A percentile compares a stretch with the other conserved stretches of the same genome.
Conservation (phyloP, 208 protist species). For the Acanthamoeba polyphaga region DNA sequence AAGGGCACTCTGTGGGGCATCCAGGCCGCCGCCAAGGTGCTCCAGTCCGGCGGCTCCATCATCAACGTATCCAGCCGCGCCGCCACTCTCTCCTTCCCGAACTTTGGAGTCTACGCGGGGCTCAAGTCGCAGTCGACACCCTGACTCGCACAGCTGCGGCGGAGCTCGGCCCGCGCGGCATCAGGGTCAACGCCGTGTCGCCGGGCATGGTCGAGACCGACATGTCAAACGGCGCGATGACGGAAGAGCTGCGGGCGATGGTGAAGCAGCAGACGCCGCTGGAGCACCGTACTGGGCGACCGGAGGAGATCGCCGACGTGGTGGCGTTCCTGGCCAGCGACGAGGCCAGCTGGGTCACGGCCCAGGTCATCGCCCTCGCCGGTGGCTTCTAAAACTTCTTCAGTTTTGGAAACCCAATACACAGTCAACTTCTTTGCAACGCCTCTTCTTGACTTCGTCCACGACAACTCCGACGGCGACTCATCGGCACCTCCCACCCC, state of each 20-base stretch:
- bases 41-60: background rate
- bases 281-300: background rate
- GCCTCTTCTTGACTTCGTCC: too few species aligned
- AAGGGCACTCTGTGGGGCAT: background rate
- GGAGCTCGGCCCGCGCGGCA: too few species aligned
- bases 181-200: conserved; percentile 14
- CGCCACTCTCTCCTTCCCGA: too few species aligned
- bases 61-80: conserved; percentile 62
- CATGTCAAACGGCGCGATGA: background rate
- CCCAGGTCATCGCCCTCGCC: background rate
- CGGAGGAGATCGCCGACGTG: background rate
- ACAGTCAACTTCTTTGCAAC: too few species aligned
- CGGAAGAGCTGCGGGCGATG: background rate
- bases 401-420: too few species aligned
- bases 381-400: background rate
- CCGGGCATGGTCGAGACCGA: background rate
- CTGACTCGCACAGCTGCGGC: too few species aligned
- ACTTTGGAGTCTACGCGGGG: too few species aligned
- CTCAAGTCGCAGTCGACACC: too few species aligned
- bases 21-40: background rate
- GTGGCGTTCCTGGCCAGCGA: background rate
- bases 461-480: too few species aligned
- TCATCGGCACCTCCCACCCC: too few species aligned
- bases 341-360: background rate
- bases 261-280: background rate